Evolutionary conservation across 331 rosid genomes (phyloP).

Genomic region (Quercus tomentella): DNA sequence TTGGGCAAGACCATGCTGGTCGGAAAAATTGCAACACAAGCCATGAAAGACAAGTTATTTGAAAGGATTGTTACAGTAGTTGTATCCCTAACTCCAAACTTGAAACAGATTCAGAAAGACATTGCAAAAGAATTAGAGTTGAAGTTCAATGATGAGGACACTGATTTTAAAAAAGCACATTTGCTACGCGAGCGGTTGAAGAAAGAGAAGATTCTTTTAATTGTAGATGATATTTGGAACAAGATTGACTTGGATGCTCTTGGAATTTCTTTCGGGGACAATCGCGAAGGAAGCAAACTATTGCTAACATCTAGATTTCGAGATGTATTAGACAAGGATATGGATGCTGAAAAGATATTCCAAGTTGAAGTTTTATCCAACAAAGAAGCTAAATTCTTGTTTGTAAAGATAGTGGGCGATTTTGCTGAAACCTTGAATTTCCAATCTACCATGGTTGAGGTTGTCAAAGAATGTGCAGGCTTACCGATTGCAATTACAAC

Average conservation of each 20-base stretch:
- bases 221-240: conserved; percentile 30
- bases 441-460: too few relatives aligned
- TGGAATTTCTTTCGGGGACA: conserved; percentile 28
- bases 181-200: conserved; percentile 20
- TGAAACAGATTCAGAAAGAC: conserved; percentile 2
- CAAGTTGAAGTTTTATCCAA: conserved; percentile 25
- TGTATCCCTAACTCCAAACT: conserved; percentile 9
- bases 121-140: conserved; percentile 22
- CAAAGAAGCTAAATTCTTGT: conserved; percentile 33
- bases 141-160: conserved; percentile 12
- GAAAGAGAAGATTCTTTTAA: conserved; percentile 26
- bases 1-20: conserved; percentile 29
- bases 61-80: conserved; percentile 22
- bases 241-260: conserved; percentile 16
- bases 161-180: conserved; percentile 18
- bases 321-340: conserved; percentile 5
- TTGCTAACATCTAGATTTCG: conserved; percentile 26
- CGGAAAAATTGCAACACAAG: conserved; percentile 21
- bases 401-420: conserved; percentile 31
- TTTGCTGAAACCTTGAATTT: too few relatives aligned
- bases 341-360: conserved; percentile 17
- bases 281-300: conserved; percentile 25
- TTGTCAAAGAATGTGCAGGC: too few relatives aligned
- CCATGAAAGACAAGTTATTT: conserved; percentile 14
- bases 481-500: too few relatives aligned